Evolutionary conservation across 75 land plant genomes (phyloP), one percentile per base, ranked within the genome.

Genomic region (Isoetes taiwanensis): DNA sequence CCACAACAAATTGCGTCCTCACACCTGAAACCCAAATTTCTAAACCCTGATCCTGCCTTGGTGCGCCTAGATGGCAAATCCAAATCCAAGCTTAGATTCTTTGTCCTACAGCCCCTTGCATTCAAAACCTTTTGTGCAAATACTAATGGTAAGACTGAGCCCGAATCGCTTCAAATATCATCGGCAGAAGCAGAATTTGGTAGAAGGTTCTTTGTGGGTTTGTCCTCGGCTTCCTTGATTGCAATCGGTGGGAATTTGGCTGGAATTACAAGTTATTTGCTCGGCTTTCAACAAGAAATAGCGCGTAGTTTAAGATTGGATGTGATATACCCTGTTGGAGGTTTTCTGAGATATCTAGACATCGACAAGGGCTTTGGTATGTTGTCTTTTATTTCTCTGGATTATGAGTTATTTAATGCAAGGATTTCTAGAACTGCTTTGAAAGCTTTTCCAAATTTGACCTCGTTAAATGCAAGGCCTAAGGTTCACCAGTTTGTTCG

Each of bases 241-340:
- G 93, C 84, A 5, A 35, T 86, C 17, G 97, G 97, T 2, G 93
- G 77, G 25, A 73, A 90, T 64, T 75, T 90, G 25, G 71, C 55
- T 19, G 93, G 93, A 0, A 32, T 73, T 31, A 91, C 97, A 3
- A 91, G 85, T 58, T 67, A 68, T 27, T 63, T 91, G 26, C 72
- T 91, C 20, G 84, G 88, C n/a, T 26, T 78, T 10, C 66, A 71
- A 17, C 85, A 84, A 37, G 79, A 78, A 11, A 31, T 55, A 43
- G 75, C 77, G 0, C 67, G 94, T 26, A 41, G 20, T 8, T 48
- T 83, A 0, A 78, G 71, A 56, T 77, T 83, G n/a, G 97, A 91
- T 62, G 80, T 78, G 12, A 70, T 91, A 21, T 91, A 86, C 30
- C 88, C 97, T 5, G 65, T 91, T 34, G 40, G 57, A 30, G 97